phyloP scores from a whole-genome alignment of 441 rosid genomes.

The Gossypium schwendimanii region DNA sequence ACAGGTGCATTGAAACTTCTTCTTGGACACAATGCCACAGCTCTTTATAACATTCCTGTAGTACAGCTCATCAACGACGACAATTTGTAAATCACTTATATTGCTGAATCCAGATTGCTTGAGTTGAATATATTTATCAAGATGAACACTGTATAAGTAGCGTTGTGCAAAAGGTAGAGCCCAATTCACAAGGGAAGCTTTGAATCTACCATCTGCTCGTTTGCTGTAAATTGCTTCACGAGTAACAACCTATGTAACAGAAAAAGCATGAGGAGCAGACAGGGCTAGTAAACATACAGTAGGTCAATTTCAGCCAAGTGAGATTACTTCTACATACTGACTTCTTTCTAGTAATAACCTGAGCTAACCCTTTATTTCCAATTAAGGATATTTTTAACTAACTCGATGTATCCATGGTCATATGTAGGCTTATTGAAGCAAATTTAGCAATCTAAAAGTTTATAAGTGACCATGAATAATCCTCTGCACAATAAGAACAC shows the following conservation, averaged over 20 bases:
- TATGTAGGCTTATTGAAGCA: neutral
- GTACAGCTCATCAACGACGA: constrained; percentile 62
- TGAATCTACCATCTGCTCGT: constrained; percentile 38
- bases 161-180: constrained; percentile 92
- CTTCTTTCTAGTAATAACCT: neutral
- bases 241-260: constrained; percentile 56
- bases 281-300: neutral
- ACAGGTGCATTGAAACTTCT: constrained; percentile 50
- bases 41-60: constrained; percentile 58
- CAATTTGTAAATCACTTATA: constrained; percentile 47
- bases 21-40: constrained; percentile 40
- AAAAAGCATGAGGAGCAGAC: constrained; percentile 2
- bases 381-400: neutral
- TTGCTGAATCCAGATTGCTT: constrained; percentile 41
- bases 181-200: constrained; percentile 72
- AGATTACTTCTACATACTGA: neutral
- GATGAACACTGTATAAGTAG: constrained; percentile 54
- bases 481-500: neutral
- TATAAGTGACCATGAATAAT: constrained; percentile 1
- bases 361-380: neutral
- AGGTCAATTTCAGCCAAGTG: neutral
- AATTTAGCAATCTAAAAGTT: neutral
- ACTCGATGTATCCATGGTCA: neutral
- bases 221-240: constrained; percentile 67
- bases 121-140: constrained; percentile 45